phyloP scores from a whole-genome alignment of 257 asterid genomes.

The Solanum tacnaense region DNA sequence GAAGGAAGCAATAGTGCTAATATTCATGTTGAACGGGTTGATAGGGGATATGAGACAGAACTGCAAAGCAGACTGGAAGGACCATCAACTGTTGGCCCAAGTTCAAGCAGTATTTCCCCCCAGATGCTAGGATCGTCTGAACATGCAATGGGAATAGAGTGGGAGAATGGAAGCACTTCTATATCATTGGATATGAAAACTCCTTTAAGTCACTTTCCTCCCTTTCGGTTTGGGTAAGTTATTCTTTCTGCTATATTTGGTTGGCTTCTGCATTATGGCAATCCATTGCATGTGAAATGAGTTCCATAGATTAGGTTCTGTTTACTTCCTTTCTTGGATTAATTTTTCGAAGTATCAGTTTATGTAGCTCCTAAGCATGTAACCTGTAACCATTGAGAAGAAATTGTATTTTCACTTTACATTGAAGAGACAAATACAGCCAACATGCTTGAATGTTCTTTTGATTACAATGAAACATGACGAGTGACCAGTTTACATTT shows the following conservation, averaged over 20 bases:
- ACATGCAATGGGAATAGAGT: conserved; percentile 49
- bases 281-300: neutral
- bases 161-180: conserved; percentile 60
- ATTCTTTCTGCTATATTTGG: conserved; percentile 9
- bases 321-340: neutral
- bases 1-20: conserved; percentile 44
- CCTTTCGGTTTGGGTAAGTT: conserved; percentile 93
- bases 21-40: conserved; percentile 48
- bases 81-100: conserved; percentile 39
- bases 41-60: conserved; percentile 46
- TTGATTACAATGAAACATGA: neutral
- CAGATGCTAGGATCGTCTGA: conserved; percentile 63
- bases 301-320: neutral
- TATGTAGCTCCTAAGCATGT: neutral
- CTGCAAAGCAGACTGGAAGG: conserved; percentile 32
- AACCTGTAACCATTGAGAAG: neutral
- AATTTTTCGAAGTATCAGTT: neutral
- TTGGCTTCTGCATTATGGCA: conserved; percentile 1
- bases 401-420: neutral
- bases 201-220: conserved; percentile 91
- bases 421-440: neutral
- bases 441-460: neutral
- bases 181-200: conserved; percentile 89
- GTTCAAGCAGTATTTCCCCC: conserved; percentile 42
- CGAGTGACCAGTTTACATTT: neutral